Percentiles rank a stretch among this genome's conserved stretches.
phyloP scores from a whole-genome alignment of 2,329 filamentous ascomycete genomes.

The Alternaria infectoria region DNA sequence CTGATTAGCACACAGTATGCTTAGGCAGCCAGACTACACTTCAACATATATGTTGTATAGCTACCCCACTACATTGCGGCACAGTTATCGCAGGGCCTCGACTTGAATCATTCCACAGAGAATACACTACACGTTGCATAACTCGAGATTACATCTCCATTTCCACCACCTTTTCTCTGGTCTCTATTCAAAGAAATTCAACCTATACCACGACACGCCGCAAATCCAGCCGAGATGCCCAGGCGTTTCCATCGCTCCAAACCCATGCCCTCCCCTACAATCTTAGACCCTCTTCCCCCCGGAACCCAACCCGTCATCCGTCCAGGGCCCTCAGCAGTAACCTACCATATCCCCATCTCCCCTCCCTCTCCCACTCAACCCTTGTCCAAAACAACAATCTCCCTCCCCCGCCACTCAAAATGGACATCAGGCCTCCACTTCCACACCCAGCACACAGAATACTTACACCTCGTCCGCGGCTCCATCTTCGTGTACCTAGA shows the following conservation, averaged over 20 bases:
- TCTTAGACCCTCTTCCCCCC: slow-evolving; percentile 11
- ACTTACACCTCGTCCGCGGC: slow-evolving; percentile 53
- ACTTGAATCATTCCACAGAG: neutral
- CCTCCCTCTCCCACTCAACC: slow-evolving; percentile 12
- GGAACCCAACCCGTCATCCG: slow-evolving; percentile 22
- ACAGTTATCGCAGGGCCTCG: neutral
- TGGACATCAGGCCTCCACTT: slow-evolving; percentile 61
- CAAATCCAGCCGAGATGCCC: neutral
- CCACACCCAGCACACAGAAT: slow-evolving; percentile 57
- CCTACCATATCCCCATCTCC: slow-evolving; percentile 48
- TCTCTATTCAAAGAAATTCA: neutral
- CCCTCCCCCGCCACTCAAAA: slow-evolving; percentile 51
- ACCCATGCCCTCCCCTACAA: neutral
- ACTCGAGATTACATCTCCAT: neutral
- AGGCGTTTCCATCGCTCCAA: neutral
- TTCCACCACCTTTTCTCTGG: neutral
- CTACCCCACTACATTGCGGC: neutral
- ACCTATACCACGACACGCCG: neutral
- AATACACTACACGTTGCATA: neutral
- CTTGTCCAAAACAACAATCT: slow-evolving; percentile 48
- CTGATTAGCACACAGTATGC: neutral
- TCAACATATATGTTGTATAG: neutral
- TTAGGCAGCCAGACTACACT: neutral
- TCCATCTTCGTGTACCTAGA: slow-evolving; percentile 37
- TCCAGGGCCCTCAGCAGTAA: slow-evolving; percentile 24